Evolutionary conservation across 176 grass and related monocot genomes (phyloP).

Genomic region (Lolium rigidum): DNA sequence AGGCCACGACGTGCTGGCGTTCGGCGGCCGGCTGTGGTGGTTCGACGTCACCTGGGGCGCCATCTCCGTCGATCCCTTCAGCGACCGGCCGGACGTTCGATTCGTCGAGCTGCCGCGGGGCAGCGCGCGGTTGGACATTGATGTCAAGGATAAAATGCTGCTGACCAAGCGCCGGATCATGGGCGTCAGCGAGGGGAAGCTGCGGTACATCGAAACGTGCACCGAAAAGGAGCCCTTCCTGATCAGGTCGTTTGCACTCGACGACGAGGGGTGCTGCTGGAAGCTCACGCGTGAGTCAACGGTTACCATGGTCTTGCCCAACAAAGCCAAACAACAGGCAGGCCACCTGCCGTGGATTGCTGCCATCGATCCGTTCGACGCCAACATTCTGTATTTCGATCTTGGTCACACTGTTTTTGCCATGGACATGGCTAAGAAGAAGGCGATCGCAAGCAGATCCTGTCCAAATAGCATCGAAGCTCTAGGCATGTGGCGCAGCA

Average conservation of each 20-base stretch:
- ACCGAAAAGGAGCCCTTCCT: not conserved
- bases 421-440: not conserved
- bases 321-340: not conserved
- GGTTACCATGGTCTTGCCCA: not conserved
- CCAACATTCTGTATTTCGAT: not conserved
- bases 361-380: not conserved
- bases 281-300: not conserved
- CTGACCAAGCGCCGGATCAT: not conserved
- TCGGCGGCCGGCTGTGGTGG: constrained; percentile 9
- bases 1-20: not conserved
- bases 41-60: not conserved
- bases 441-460: not conserved
- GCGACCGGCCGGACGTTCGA: not conserved
- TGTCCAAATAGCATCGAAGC: not conserved
- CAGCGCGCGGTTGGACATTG: not conserved
- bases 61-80: not conserved
- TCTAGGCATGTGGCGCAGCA: not conserved
- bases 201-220: not conserved
- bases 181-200: not conserved
- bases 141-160: not conserved
- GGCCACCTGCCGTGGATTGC: not conserved
- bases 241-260: not conserved
- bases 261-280: not conserved
- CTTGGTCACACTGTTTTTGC: not conserved
- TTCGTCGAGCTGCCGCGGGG: not conserved